phyloP scores from a whole-genome alignment of 108 stramenopile genomes.

The Cylindrotheca fusiformis region DNA sequence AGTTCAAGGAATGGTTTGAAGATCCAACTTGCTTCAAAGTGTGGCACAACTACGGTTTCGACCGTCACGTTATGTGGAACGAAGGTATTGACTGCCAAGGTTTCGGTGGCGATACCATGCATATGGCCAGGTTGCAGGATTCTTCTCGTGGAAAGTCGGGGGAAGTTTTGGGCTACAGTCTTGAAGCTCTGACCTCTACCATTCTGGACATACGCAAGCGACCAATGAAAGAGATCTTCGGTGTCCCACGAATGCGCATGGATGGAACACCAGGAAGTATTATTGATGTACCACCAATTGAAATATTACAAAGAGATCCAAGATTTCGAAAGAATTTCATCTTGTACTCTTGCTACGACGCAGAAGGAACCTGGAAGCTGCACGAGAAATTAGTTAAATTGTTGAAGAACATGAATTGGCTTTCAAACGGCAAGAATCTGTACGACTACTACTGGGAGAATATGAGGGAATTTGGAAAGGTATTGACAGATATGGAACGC shows the following conservation, averaged over 20 bases:
- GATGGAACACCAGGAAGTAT: slow-evolving; percentile 85
- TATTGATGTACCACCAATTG: slow-evolving; percentile 81
- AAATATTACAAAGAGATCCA: slow-evolving; percentile 83
- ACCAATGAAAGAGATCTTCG: slow-evolving; percentile 97
- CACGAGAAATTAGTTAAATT: slow-evolving; percentile 42
- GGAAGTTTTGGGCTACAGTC: slow-evolving; percentile 66
- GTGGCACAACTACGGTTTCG: slow-evolving; percentile 99
- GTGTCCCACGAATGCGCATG: slow-evolving; percentile 71
- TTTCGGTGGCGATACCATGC: slow-evolving; percentile 97
- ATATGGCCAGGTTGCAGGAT: slow-evolving; percentile 97
- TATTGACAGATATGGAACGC: slow-evolving; percentile 97
- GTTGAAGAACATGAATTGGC: slow-evolving; percentile 61
- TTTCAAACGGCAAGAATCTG: slow-evolving; percentile 48
- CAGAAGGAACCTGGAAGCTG: slow-evolving; percentile 74
- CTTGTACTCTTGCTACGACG: slow-evolving; percentile 88
- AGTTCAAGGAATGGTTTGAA: slow-evolving; percentile 88
- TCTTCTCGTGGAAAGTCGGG: slow-evolving; percentile 52
- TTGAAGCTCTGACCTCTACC: slow-evolving; percentile 84
- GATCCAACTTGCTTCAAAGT: slow-evolving; percentile 72
- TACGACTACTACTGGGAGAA: slow-evolving; percentile 92
- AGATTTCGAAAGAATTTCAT: slow-evolving; percentile 77
- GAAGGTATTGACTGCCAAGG: slow-evolving; percentile 86
- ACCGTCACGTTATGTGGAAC: slow-evolving; percentile 97
- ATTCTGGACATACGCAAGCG: slow-evolving; percentile 65
- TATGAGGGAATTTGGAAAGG: slow-evolving; percentile 91